Base-by-base conservation (phyloP, 2,329 filamentous ascomycete species). In the Neospermospora avenae region DNA sequence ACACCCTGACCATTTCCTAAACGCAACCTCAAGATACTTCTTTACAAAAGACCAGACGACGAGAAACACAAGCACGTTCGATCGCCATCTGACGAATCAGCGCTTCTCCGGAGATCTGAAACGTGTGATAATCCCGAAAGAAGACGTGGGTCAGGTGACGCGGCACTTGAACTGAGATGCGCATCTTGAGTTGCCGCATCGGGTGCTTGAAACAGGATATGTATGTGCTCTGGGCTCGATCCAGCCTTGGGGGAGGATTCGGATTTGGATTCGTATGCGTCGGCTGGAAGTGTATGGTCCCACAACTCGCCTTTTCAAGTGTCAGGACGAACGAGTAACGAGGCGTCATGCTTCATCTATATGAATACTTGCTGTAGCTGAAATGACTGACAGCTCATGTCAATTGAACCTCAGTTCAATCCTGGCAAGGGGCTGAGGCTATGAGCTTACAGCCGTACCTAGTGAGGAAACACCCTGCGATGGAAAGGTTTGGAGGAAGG, bases 1-100 rank as follows among this genome's bases (percentile, higher is more conserved):
- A 28, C 34, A 28, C 34, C 25, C 20, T 10, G 10, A 35, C 10
- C 4, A 51, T 24, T 8, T 11, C 24, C 10, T 8, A 51, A 51
- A 51, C 28, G 22, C 48, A 22, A 37, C 24, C 48, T 35, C 46
- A 35, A 49, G 34, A 49, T 34, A 49, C n/a, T 8, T 48, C 45
- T 37, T n/a, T 20, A 8, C 28, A 20, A 35, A 8, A 49, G 28
- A n/a, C n/a, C 34, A 35, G 48, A 22, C 24, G 39, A 42, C n/a
- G 20, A n/a, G 1, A 5, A 49, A 25, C 18, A 34, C 28, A 31
- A 5, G 2, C 28, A 10, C 34, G 13, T 25, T 49, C 20, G 48
- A 51, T 51, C 48, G 22, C 48, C 48, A 51, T 10, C 34, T 51
- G 48, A 51, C 48, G 48, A 51, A 35, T 51, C 48, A 51, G 18